Evolutionary conservation across 495 filamentous ascomycete genomes (phyloP), one percentile per base, ranked within the genome.

Genomic region (Aspergillus campestris): DNA sequence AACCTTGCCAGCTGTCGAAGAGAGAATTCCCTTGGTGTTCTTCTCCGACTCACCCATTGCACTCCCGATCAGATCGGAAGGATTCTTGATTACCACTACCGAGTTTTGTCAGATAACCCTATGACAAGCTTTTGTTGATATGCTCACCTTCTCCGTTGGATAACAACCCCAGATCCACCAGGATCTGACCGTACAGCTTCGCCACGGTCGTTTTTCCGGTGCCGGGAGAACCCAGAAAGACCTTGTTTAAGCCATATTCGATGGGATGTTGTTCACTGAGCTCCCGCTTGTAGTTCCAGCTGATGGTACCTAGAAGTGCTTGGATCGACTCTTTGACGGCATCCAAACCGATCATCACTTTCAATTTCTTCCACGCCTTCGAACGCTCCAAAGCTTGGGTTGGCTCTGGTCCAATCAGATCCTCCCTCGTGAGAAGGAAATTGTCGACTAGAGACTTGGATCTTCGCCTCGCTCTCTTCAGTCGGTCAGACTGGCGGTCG

Each of bases 141-240:
- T 5, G 46, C 65, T 52, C 58, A 81, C 78, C 78, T 73, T 84
- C 77, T 1, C 80, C 78, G 40, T 77, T 83, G 3, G 67, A 74
- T 4, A 87, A 57, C 31, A 80, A 40, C 0, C 81, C 81, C 10
- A 86, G 55, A 42, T 81, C 71, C 0, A 71, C 79, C 5, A 87
- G 57, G 9, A 86, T 80, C 49, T 76, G 64, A 0, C 81, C 83
- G 52, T 84, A 91, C 2, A 89, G 56, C 57, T 86, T 86, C 0
- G 83, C 86, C 0, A 91, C 81, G 0, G 82, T 77, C 0, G 86
- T 89, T 53, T 89, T 91, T 0, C 86, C 85, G 0, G 84, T 89
- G 2, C 84, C 85, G 1, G 83, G 85, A 31, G 68, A 72, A 1
- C 84, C 84, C 3, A 84, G 58, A 40, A 89, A 87, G 12, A 87